These are phyloP conservation scores for Aspergillus wentii DNA, from an alignment of 495 filamentous ascomycete genomes.

Conservation along the genomic window DNA sequence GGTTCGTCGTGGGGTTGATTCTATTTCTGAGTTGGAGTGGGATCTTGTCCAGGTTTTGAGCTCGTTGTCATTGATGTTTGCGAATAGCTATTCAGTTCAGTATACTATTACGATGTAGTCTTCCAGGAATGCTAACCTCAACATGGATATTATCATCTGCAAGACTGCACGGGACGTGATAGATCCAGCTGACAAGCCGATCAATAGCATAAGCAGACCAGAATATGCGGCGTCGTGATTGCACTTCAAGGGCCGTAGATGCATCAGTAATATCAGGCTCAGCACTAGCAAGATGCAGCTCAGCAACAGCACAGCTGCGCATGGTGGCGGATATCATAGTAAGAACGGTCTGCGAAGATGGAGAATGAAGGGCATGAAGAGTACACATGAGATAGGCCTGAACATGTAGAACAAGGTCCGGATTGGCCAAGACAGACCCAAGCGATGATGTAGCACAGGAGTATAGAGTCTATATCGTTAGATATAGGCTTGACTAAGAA, in stretches of 20 bases:
- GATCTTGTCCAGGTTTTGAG: slow-evolving; percentile 5
- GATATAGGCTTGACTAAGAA: not conserved
- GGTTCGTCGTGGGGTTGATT: slow-evolving; percentile 10
- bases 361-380: slow-evolving; percentile 20
- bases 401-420: slow-evolving; percentile 13
- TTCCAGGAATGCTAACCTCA: slow-evolving; percentile 4
- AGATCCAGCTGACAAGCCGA: slow-evolving; percentile 18
- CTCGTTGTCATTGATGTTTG: slow-evolving; percentile 13
- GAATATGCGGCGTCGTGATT: slow-evolving; percentile 18
- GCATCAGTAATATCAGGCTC: slow-evolving; percentile 4
- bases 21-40: too few species aligned
- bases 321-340: slow-evolving; percentile 17
- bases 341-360: slow-evolving; percentile 17
- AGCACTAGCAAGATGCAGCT: slow-evolving; percentile 9
- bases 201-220: slow-evolving; percentile 22
- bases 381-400: slow-evolving; percentile 19
- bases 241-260: slow-evolving; percentile 8
- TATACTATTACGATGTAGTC: not conserved
- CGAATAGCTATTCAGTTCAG: slow-evolving; percentile 13
- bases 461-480: slow-evolving; percentile 9
- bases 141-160: slow-evolving; percentile 15
- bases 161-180: slow-evolving; percentile 15
- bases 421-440: slow-evolving; percentile 8
- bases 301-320: slow-evolving; percentile 14
- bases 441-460: slow-evolving; percentile 10